These are phyloP conservation scores for Puccinellia tenuiflora DNA, from an alignment of 176 grass and related monocot species.

Conservation along the genomic window DNA sequence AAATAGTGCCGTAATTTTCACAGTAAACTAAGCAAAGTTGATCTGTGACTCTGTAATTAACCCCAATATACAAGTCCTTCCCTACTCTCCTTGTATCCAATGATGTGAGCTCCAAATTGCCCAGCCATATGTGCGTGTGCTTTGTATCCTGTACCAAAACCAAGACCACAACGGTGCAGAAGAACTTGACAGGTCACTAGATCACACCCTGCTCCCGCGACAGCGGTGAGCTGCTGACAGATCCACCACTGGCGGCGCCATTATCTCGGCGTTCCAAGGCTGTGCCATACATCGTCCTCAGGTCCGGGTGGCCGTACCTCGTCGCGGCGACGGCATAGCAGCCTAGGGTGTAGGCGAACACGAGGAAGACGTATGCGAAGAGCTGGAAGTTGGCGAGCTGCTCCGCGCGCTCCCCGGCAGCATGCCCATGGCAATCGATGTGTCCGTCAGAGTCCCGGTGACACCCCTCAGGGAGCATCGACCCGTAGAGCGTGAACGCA, in stretches of 20 bases:
- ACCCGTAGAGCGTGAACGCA: slow-evolving; percentile 75
- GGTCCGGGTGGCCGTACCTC: slow-evolving; percentile 39
- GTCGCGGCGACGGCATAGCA: slow-evolving; percentile 49
- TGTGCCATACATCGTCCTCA: slow-evolving; percentile 14
- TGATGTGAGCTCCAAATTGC: neutral
- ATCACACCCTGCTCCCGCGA: slow-evolving; percentile 1
- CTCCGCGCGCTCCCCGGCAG: slow-evolving; percentile 55
- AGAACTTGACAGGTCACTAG: neutral
- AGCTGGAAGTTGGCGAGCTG: slow-evolving; percentile 67
- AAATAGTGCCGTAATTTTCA: neutral
- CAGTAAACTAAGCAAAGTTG: neutral
- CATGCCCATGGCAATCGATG: slow-evolving; percentile 40
- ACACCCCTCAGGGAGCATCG: slow-evolving; percentile 69
- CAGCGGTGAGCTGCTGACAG: neutral
- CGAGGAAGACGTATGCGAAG: slow-evolving; percentile 49
- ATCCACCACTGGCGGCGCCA: neutral
- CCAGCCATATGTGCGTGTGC: neutral
- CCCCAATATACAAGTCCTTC: slow-evolving; percentile 7
- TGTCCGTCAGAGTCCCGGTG: slow-evolving; percentile 24
- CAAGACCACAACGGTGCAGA: neutral
- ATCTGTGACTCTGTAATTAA: neutral
- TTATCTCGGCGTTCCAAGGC: slow-evolving; percentile 4
- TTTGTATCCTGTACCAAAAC: slow-evolving; percentile 15
- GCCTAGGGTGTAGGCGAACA: slow-evolving; percentile 33
- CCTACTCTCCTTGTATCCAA: neutral